Percentiles rank a stretch among this genome's conserved stretches.
Conservation (phyloP, 805 yeast genomes). For the Isabelozyma gotoi region DNA sequence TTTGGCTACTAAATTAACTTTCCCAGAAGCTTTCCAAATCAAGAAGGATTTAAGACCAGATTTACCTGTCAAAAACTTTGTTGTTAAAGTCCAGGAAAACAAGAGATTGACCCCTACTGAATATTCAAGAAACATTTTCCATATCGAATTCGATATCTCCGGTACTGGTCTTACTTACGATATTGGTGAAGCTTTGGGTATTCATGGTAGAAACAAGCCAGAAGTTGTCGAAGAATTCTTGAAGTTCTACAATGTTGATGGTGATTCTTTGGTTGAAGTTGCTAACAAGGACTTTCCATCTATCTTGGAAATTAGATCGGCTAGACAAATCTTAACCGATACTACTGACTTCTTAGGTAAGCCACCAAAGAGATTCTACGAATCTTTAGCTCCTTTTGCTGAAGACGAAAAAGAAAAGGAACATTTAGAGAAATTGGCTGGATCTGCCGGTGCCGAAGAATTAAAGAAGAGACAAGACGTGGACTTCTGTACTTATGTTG, state of each 20-base stretch:
- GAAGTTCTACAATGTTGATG: slow-evolving; percentile 66
- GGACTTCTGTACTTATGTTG: slow-evolving; percentile 78
- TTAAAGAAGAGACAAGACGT: slow-evolving; percentile 84
- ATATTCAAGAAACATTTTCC: slow-evolving; percentile 94
- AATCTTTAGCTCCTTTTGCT: slow-evolving; percentile 72
- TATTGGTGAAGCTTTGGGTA: slow-evolving; percentile 95
- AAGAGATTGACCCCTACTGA: slow-evolving; percentile 86
- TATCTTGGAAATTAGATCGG: slow-evolving; percentile 71
- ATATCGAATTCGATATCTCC: slow-evolving; percentile 86
- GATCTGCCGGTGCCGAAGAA: slow-evolving; percentile 80
- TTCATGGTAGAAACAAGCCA: slow-evolving; percentile 82
- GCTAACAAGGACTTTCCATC: slow-evolving; percentile 64
- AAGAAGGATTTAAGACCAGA: slow-evolving; percentile 79
- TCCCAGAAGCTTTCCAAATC: slow-evolving; percentile 74
- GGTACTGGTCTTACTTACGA: slow-evolving; percentile 90
- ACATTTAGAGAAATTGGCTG: slow-evolving; percentile 59
- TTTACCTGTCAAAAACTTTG: slow-evolving; percentile 76
- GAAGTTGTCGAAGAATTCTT: slow-evolving; percentile 69
- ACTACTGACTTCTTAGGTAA: slow-evolving; percentile 89
- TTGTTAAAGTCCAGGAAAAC: slow-evolving; percentile 89
- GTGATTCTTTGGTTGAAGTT: slow-evolving; percentile 65
- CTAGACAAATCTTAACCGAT: slow-evolving; percentile 76
- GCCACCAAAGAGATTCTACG: slow-evolving; percentile 94
- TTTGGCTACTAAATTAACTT: slow-evolving; percentile 68
- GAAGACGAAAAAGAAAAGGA: slow-evolving; percentile 65